phyloP scores from a whole-genome alignment of 352 stramenopile species.

The Blastocystis sp. region DNA sequence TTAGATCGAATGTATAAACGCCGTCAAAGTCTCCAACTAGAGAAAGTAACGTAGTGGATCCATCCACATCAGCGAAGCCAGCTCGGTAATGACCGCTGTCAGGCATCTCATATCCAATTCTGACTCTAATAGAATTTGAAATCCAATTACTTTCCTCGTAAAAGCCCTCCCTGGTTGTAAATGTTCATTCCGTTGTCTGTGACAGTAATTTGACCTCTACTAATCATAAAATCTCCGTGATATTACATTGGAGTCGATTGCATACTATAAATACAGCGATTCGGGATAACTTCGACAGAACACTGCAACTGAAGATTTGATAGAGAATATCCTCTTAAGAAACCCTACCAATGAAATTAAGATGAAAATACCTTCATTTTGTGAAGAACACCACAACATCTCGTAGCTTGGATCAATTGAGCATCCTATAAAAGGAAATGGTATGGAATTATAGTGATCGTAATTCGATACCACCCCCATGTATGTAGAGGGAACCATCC shows the following conservation, averaged over 20 bases:
- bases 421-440: slow-evolving; percentile 55
- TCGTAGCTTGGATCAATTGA: slow-evolving; percentile 37
- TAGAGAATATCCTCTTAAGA: slow-evolving; percentile 38
- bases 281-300: slow-evolving; percentile 51
- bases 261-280: slow-evolving; percentile 50
- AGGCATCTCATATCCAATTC: slow-evolving; percentile 52
- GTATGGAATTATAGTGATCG: slow-evolving; percentile 33
- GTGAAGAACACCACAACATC: slow-evolving; percentile 48
- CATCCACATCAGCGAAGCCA: slow-evolving; percentile 21
- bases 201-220: slow-evolving; percentile 36
- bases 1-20: slow-evolving; percentile 42
- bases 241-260: slow-evolving; percentile 20
- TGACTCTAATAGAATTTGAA: not conserved
- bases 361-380: not conserved
- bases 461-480: slow-evolving; percentile 2
- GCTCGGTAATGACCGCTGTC: slow-evolving; percentile 31
- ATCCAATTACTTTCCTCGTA: slow-evolving; percentile 22
- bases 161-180: slow-evolving; percentile 43
- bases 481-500: not conserved
- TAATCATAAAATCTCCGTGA: not conserved
- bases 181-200: slow-evolving; percentile 56
- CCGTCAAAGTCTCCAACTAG: slow-evolving; percentile 46
- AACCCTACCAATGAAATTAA: not conserved
- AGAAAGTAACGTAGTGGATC: slow-evolving; percentile 1
- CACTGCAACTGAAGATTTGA: slow-evolving; percentile 31